Conservation (phyloP, 306 rosid genomes). For the barrel medic (Medicago truncatula) region DNA sequence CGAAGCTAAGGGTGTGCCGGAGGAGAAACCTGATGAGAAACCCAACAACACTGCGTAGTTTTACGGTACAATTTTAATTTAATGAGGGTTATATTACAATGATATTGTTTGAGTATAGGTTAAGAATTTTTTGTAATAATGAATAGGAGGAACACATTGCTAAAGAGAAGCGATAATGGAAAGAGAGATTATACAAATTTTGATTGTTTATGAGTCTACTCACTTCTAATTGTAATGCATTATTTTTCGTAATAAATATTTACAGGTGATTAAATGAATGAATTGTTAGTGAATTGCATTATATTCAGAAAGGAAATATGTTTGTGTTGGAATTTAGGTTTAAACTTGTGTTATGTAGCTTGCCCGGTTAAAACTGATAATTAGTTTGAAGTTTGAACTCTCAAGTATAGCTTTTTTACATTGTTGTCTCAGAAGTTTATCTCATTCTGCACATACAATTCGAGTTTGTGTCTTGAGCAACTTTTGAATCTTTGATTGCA, state of each 20-base stretch:
- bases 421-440: constrained; percentile 14
- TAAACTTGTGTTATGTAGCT: not conserved
- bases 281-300: not conserved
- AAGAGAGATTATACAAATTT: constrained; percentile 25
- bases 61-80: constrained; percentile 41
- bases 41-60: constrained; percentile 43
- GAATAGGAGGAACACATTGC: constrained; percentile 45
- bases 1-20: constrained; percentile 42
- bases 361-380: not conserved
- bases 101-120: constrained; percentile 20
- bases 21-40: not conserved
- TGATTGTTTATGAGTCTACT: constrained; percentile 37
- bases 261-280: constrained; percentile 1
- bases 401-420: not conserved
- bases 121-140: constrained; percentile 30
- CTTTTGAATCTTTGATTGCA: not conserved
- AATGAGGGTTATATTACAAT: constrained; percentile 14
- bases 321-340: constrained; percentile 17
- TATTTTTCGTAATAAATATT: constrained; percentile 33
- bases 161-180: constrained; percentile 10
- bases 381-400: constrained; percentile 8
- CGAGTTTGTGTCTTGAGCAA: constrained; percentile 11
- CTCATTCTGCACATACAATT: constrained; percentile 7
- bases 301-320: not conserved
- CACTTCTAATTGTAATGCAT: constrained; percentile 47